Evolutionary conservation across 129 eudicot species (phyloP), one percentile per base, ranked within the genome.

Genomic region (Ambrosia artemisiifolia): DNA sequence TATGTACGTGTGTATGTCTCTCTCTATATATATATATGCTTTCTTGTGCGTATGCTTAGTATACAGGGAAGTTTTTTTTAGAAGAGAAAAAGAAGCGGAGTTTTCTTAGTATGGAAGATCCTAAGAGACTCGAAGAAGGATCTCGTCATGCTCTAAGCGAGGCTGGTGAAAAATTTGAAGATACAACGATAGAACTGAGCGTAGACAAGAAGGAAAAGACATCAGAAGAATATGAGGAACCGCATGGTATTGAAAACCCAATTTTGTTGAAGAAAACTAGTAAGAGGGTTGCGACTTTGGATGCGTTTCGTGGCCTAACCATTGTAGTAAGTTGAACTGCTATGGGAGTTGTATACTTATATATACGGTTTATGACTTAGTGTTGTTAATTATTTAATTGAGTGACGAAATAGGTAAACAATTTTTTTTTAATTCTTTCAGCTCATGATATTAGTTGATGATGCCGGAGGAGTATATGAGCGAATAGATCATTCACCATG

Each of bases 381-480:
- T 40, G 44, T 40, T 40, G 10, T 40, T 6, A 40, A 40, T 17
- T 16, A 19, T 7, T 13, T 32, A 6, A 1, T 24, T 56, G 63
- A 56, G 34, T 20, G 16, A 13, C 2, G 3, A 7, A 30, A 30
- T 33, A 32, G 0, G 8, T 12, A 19, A 38, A 17, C 10, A 17
- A 32, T 64, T 59, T 30, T 30, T 16, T 18, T 59, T 20, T 2
- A 35, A 19, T 55, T 36, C 20, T 18, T 75, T 20, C 73, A 91
- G 97, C 54, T 91, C 19, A 91, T 91, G 97, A 86, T 91, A 80
- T 74, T 91, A 74, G 97, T 91, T 33, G 97, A 91, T 65, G 97
- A 91, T 13, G 92, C 97, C 4, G 97, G 97, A 49, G 83, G 80
- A 28, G 88, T 72, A 24, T 85, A 84, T 28, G 69, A 82, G 6